Percentiles rank a stretch among this genome's conserved stretches.
phyloP scores from a whole-genome alignment of 352 stramenopile species.

The Globisporangium barbulae region DNA sequence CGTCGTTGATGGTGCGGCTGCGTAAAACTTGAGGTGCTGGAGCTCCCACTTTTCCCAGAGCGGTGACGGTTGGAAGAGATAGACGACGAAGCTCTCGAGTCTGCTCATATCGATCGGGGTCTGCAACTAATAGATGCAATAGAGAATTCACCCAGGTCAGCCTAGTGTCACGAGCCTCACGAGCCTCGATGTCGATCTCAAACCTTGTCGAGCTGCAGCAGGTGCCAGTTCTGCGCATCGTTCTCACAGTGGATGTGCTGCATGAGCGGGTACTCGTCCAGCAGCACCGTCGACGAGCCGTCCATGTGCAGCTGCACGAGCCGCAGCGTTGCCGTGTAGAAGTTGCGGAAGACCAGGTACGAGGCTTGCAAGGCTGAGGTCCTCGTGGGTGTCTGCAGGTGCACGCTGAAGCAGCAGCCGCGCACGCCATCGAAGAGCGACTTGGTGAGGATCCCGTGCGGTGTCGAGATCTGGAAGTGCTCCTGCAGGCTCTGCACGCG shows the following conservation, averaged over 20 bases:
- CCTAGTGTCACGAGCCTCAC: neutral
- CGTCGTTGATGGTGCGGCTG: neutral
- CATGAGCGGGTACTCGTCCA: slow-evolving; percentile 50
- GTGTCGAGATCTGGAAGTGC: slow-evolving; percentile 16
- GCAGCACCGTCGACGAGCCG: slow-evolving; percentile 35
- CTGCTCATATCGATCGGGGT: slow-evolving; percentile 26
- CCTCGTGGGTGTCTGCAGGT: slow-evolving; percentile 21
- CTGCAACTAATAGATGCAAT: neutral
- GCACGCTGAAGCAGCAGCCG: slow-evolving; percentile 36
- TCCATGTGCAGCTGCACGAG: slow-evolving; percentile 51
- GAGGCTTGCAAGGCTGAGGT: slow-evolving; percentile 11
- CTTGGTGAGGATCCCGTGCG: slow-evolving; percentile 15
- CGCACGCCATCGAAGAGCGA: slow-evolving; percentile 26
- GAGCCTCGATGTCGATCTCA: neutral
- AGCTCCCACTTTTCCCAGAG: slow-evolving; percentile 62
- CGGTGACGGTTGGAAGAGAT: slow-evolving; percentile 54
- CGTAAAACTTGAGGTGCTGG: slow-evolving; percentile 45
- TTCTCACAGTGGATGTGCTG: slow-evolving; percentile 55
- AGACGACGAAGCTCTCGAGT: slow-evolving; percentile 46
- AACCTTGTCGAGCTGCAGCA: slow-evolving; percentile 53
- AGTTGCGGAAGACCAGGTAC: slow-evolving; percentile 64
- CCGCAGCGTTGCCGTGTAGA: slow-evolving; percentile 51
- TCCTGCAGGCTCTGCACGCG: slow-evolving; percentile 19
- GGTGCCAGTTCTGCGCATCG: slow-evolving; percentile 68
- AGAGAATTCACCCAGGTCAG: neutral